Evolutionary conservation across 2,329 filamentous ascomycete genomes (phyloP).

Genomic region (Penicillium fuscoglaucum): DNA sequence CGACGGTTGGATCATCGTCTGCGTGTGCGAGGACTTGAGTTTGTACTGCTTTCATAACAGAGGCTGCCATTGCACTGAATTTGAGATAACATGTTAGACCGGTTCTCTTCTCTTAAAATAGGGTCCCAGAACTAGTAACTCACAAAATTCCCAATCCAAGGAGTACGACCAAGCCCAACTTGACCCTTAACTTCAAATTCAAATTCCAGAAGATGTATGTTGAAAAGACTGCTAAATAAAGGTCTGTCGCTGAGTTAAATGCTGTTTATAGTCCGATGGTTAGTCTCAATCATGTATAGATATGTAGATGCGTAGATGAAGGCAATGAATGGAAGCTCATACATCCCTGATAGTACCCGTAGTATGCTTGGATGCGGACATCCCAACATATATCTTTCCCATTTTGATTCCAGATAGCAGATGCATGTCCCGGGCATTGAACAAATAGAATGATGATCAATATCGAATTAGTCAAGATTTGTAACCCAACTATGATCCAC

Average conservation of each 20-base stretch:
- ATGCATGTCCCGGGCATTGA: conserved; percentile 26
- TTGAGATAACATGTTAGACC: too few relatives aligned
- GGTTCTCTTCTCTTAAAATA: too few relatives aligned
- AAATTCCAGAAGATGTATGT: conserved; percentile 36
- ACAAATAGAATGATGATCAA: conserved; percentile 29
- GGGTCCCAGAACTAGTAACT: not conserved
- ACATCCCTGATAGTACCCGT: conserved; percentile 33
- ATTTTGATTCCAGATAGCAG: conserved; percentile 24
- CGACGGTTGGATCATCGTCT: conserved; percentile 22
- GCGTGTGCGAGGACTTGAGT: conserved; percentile 20
- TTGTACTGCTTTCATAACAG: conserved; percentile 29
- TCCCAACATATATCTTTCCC: conserved; percentile 23
- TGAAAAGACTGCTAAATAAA: conserved; percentile 34
- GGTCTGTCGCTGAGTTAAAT: conserved; percentile 32
- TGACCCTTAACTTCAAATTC: conserved; percentile 33
- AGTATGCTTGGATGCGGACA: conserved; percentile 26
- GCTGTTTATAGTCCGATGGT: conserved; percentile 9
- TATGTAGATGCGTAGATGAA: too few relatives aligned
- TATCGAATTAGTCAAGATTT: conserved; percentile 25
- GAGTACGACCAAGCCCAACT: conserved; percentile 31
- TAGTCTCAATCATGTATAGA: not conserved
- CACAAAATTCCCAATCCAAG: conserved; percentile 36
- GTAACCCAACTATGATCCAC: conserved; percentile 23
- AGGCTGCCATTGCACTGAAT: conserved; percentile 30
- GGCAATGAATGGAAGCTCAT: not conserved